Evolutionary conservation across 352 stramenopile genomes (phyloP), one percentile per base, ranked within the genome.

Genomic region (Phytopythium mirpurense): DNA sequence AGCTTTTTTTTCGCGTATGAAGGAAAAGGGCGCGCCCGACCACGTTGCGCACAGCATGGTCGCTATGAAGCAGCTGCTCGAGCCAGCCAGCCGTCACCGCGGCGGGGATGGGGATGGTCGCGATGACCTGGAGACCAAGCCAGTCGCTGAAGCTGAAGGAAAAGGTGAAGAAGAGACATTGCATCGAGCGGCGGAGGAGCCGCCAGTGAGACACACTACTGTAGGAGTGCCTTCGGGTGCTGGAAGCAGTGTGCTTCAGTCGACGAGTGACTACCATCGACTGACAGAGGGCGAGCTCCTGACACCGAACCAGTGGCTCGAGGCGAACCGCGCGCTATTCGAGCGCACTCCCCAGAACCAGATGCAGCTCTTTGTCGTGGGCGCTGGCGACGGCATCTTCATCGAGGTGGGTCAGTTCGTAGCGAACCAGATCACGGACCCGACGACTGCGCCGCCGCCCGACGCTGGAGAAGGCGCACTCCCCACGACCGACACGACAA

Each of bases 351-450:
- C 68, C 0, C 70, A 86, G 44, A 88, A 83, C 53, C 65, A 86
- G 60, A 78, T 88, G 55, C 81, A 92, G 65, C 60, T 92, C 14
- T 92, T 92, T 52, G 74, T 92, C n/a, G 60, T 90, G 16, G 81
- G 81, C n/a, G 76, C 76, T 1, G 75, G 74, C 24, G 81, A 91
- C 36, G 73, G 67, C 3, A 48, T 91, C 18, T 91, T 89, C 40
- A 63, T 83, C 37, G 74, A 88, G 52, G 63, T 89, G 29, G 80
- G 82, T 43, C 72, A 77, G 43, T 72, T 87, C 8, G 50, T 91
- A 10, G 67, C 79, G 10, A 64, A 65, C 50, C 81, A 88, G 55
- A 71, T 87, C 48, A 87, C 73, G 15, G 73, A 76, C 15, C 70
- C 79, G 9, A 65, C 69, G 16, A 46, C 57, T 0, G 41, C 65